Evolutionary conservation across 2,329 filamentous ascomycete species (phyloP).

Genomic region (Alternaria metachromatica): DNA sequence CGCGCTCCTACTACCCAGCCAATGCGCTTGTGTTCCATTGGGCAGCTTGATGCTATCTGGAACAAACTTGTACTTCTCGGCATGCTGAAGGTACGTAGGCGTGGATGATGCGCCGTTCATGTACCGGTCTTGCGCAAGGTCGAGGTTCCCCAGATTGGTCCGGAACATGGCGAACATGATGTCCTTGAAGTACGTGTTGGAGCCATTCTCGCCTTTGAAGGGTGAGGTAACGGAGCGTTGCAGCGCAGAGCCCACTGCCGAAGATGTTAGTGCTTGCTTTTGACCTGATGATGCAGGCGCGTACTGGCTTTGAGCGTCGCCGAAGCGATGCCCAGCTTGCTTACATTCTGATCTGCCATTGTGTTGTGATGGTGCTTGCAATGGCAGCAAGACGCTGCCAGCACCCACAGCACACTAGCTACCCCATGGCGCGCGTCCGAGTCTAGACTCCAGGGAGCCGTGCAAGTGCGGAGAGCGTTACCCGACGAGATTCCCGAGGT

Average conservation of each 20-base stretch:
- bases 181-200: conserved; percentile 48
- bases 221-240: conserved; percentile 43
- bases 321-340: conserved; percentile 44
- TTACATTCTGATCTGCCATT: conserved; percentile 38
- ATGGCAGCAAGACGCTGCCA: not conserved
- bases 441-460: not conserved
- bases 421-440: not conserved
- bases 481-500: conserved; percentile 1
- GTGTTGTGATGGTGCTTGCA: conserved; percentile 3
- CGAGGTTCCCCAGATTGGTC: conserved; percentile 37
- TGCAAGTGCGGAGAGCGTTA: not conserved
- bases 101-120: conserved; percentile 36
- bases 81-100: conserved; percentile 44
- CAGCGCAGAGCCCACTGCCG: conserved; percentile 42
- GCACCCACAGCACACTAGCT: not conserved
- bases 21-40: conserved; percentile 55
- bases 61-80: conserved; percentile 43
- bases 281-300: conserved; percentile 1
- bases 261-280: not conserved
- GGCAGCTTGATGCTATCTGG: conserved; percentile 49
- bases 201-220: conserved; percentile 46
- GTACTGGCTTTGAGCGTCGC: conserved; percentile 39
- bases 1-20: conserved; percentile 51
- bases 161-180: conserved; percentile 41
- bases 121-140: conserved; percentile 45